Evolutionary conservation across 2,329 filamentous ascomycete genomes (phyloP).

Genomic region (Paramyrothecium roridum): DNA sequence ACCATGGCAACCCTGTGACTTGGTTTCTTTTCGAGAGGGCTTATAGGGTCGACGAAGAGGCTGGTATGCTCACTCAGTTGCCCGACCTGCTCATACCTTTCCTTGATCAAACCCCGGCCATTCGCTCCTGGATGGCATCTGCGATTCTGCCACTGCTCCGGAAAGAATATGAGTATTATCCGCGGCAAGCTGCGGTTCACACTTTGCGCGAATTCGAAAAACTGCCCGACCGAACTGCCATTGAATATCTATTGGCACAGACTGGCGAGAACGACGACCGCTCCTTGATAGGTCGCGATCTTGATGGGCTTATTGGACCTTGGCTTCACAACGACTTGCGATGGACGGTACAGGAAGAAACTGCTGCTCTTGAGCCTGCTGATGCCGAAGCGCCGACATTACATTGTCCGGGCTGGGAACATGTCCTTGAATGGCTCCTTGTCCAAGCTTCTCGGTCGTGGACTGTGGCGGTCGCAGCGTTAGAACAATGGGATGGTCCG

Average conservation of each 20-base stretch:
- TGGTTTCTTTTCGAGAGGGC: conserved; percentile 67
- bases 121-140: conserved; percentile 68
- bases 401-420: conserved; percentile 63
- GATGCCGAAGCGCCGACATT: conserved; percentile 5
- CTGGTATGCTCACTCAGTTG: conserved; percentile 67
- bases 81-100: conserved; percentile 68
- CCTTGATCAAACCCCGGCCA: conserved; percentile 54
- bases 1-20: conserved; percentile 52
- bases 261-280: conserved; percentile 40
- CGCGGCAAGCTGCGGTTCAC: conserved; percentile 40
- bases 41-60: conserved; percentile 66
- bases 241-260: conserved; percentile 59
- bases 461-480: conserved; percentile 56
- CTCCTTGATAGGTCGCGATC: conserved; percentile 54
- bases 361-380: conserved; percentile 18
- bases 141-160: conserved; percentile 66
- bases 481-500: conserved; percentile 73
- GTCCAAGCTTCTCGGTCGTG: conserved; percentile 58
- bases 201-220: conserved; percentile 63
- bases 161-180: conserved; percentile 68
- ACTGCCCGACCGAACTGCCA: conserved; percentile 55
- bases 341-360: conserved; percentile 35
- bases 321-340: conserved; percentile 68
- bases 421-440: conserved; percentile 65
- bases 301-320: conserved; percentile 66